phyloP scores from a whole-genome alignment of 2,329 filamentous ascomycete genomes.

The Colletotrichum spaethianum region DNA sequence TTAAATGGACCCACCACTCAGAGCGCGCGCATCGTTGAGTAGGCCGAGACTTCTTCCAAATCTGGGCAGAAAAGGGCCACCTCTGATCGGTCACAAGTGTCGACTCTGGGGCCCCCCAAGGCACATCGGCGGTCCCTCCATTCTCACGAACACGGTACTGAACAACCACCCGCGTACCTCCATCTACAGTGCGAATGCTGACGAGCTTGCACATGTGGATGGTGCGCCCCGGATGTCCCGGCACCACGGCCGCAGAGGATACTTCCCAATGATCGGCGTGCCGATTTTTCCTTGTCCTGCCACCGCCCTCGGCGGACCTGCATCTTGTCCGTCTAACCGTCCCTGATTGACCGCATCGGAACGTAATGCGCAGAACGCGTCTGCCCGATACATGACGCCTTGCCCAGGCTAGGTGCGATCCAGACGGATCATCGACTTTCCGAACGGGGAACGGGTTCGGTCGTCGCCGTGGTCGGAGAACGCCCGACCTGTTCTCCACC shows the following conservation, averaged over 20 bases:
- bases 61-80: not conserved
- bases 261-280: slow-evolving; percentile 20
- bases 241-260: slow-evolving; percentile 23
- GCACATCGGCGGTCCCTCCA: not conserved
- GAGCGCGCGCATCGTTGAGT: not conserved
- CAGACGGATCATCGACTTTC: not conserved
- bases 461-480: not conserved
- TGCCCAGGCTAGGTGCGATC: not conserved
- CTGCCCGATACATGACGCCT: slow-evolving; percentile 20
- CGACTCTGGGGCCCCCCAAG: not conserved
- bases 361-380: not conserved
- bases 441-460: slow-evolving; percentile 1
- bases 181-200: not conserved
- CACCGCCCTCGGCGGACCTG: slow-evolving; percentile 28
- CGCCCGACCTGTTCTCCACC: too few species aligned
- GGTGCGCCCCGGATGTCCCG: slow-evolving; percentile 24
- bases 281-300: slow-evolving; percentile 6
- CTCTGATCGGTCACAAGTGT: slow-evolving; percentile 18
- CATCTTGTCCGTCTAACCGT: slow-evolving; percentile 29
- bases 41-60: slow-evolving; percentile 15
- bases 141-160: not conserved
- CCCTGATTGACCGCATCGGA: slow-evolving; percentile 29
- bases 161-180: not conserved
- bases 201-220: not conserved
- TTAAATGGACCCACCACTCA: slow-evolving; percentile 16